Evolutionary conservation across 129 eudicot species (phyloP), one percentile per base, ranked within the genome.

Genomic region (Artemisia tridentata): DNA sequence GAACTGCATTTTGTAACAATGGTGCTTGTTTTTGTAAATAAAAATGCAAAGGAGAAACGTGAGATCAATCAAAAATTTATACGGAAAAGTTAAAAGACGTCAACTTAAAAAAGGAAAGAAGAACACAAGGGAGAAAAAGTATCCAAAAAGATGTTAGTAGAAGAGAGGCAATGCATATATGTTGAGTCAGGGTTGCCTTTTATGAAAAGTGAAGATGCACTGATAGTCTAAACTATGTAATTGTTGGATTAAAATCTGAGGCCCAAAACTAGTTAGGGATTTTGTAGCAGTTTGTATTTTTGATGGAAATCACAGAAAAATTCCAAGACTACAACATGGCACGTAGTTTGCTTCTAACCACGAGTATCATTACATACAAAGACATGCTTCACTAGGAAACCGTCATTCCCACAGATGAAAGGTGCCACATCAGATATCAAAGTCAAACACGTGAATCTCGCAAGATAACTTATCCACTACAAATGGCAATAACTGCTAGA

Each of bases 21-120:
- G 18, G 9, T 18, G 47, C 41, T 57, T 9, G 47, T 23, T 17
- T 45, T n/a, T 43, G 45, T 15, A 20, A 68, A 52, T 11, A 10
- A 53, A 45, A 49, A 21, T 62, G 51, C 46, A 16, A 45, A 23
- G n/a, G 34, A 61, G 19, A 11, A 41, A 25, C 13, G 31, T 72
- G 77, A 61, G 51, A 72, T 61, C 59, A 47, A 9, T 48, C 27
- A 13, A 8, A 49, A 50, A 17, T 23, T 47, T 27, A 21, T 47
- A 27, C 17, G 57, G 19, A 47, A 11, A 72, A 34, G 29, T 5
- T n/a, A 58, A 15, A 47, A 31, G 18, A 61, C 4, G 4, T 27
- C 51, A 47, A 47, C 68, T 48, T 72, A 19, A 18, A 60, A 47
- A 60, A 0, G 10, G 11, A 60, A 71, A 71, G 11, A 53, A 70